These are phyloP conservation scores for Chloranthus sessilifolius DNA, from an alignment of 164 flowering plant species.

Conservation along the genomic window DNA sequence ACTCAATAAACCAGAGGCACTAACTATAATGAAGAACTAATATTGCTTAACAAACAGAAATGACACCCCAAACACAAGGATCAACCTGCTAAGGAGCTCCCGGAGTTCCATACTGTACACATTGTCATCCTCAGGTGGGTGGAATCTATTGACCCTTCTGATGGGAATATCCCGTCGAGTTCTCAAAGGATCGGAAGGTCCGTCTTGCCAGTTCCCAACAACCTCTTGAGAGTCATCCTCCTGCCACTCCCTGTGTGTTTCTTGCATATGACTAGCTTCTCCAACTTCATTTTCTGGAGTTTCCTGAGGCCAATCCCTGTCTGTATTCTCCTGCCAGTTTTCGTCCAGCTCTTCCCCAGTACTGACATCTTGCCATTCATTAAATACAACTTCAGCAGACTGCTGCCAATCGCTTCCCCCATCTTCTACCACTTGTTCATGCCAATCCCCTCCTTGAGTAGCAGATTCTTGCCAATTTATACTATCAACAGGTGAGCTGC, in stretches of 20 bases:
- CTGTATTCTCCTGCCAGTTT: constrained; percentile 53
- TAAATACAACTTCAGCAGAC: constrained; percentile 33
- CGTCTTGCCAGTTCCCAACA: constrained; percentile 57
- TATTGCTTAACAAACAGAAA: background rate
- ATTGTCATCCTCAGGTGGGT: constrained; percentile 93
- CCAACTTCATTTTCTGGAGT: constrained; percentile 34
- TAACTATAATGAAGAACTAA: background rate
- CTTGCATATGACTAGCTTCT: constrained; percentile 29
- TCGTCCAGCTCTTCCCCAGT: constrained; percentile 34
- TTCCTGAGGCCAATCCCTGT: constrained; percentile 43
- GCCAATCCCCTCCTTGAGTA: constrained; percentile 39
- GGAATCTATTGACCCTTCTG: constrained; percentile 69
- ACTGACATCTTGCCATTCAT: constrained; percentile 42
- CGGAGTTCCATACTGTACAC: constrained; percentile 99
- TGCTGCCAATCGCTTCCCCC: constrained; percentile 48
- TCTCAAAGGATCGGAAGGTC: constrained; percentile 62
- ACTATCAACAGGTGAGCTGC: constrained; percentile 25
- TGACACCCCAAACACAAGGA: background rate
- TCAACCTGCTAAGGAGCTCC: constrained; percentile 96
- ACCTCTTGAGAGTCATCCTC: constrained; percentile 48
- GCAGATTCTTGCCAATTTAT: constrained; percentile 37
- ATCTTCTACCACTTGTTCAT: constrained; percentile 39
- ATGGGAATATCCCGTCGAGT: constrained; percentile 44
- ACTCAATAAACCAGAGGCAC: background rate
- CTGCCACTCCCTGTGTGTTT: constrained; percentile 51